A percentile compares a stretch with the other conserved stretches of the same genome.
phyloP scores from a whole-genome alignment of 2,329 filamentous ascomycete genomes.

The Neopestalotiopsis rosae region DNA sequence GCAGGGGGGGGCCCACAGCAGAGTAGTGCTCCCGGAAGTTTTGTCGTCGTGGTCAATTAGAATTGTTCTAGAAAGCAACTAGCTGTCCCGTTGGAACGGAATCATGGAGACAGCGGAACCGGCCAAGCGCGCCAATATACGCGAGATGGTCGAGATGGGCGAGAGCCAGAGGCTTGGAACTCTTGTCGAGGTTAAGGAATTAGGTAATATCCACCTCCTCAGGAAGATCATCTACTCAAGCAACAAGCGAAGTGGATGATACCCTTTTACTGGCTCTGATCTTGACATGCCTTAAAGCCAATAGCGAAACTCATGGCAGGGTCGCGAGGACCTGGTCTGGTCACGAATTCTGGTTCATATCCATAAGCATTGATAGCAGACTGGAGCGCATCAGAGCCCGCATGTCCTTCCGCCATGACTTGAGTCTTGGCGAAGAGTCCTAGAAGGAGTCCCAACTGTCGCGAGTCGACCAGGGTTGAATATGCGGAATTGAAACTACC shows the following conservation, averaged over 20 bases:
- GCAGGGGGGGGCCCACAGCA: not conserved
- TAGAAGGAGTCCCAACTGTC: not conserved
- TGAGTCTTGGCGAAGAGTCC: not conserved
- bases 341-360: not conserved
- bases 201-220: not conserved
- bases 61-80: constrained; percentile 16
- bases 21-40: not conserved
- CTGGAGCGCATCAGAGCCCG: not conserved
- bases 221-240: not conserved
- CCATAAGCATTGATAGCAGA: not conserved
- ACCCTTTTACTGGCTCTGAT: not conserved
- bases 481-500: constrained; percentile 3
- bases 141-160: constrained; percentile 1
- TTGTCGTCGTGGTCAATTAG: constrained; percentile 2
- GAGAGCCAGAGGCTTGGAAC: not conserved
- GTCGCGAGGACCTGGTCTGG: not conserved
- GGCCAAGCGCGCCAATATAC: constrained; percentile 6
- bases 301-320: not conserved
- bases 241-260: not conserved
- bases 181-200: not conserved
- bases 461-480: not conserved
- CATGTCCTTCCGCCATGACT: constrained; percentile 1
- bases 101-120: not conserved
- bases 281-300: not conserved
- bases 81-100: constrained; percentile 1